phyloP scores from a whole-genome alignment of 345 rosid genomes.

The Boechera stricta region DNA sequence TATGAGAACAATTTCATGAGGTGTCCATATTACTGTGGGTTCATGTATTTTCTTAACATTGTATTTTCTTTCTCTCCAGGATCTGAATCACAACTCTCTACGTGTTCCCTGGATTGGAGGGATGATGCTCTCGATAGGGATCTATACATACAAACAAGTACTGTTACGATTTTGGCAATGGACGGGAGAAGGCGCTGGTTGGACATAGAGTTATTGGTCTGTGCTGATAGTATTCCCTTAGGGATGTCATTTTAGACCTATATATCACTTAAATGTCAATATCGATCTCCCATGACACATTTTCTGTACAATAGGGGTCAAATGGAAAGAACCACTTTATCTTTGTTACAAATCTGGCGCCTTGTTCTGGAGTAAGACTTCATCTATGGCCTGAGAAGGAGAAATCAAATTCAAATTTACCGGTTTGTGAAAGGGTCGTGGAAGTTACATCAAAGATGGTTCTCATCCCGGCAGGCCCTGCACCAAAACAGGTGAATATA shows the following conservation, averaged over 20 bases:
- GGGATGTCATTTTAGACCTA: conserved; percentile 32
- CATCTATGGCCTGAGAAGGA: conserved; percentile 94
- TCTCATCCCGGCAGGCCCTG: conserved; percentile 91
- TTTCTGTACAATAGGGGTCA: conserved; percentile 68
- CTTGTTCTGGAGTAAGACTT: conserved; percentile 93
- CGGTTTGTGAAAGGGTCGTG: conserved; percentile 61
- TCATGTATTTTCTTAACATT: conserved; percentile 16
- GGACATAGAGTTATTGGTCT: conserved; percentile 86
- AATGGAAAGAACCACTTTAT: conserved; percentile 81
- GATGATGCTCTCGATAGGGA: conserved; percentile 93
- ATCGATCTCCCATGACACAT: conserved; percentile 36
- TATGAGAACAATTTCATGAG: background rate
- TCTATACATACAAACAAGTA: conserved; percentile 75
- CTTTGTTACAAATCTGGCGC: conserved; percentile 94
- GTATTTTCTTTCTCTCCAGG: conserved; percentile 53
- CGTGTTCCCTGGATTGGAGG: conserved; percentile 78
- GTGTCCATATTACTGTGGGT: conserved; percentile 14
- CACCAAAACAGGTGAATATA: conserved; percentile 84
- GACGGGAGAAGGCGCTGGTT: conserved; percentile 99
- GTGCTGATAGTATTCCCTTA: conserved; percentile 44
- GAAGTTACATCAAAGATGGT: conserved; percentile 97
- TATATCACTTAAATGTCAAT: conserved; percentile 21
- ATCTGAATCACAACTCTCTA: conserved; percentile 54
- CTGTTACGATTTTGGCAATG: conserved; percentile 97
- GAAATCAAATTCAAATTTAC: conserved; percentile 55